Base-by-base conservation (phyloP, 208 protist species). In the Leishmania arabica region DNA sequence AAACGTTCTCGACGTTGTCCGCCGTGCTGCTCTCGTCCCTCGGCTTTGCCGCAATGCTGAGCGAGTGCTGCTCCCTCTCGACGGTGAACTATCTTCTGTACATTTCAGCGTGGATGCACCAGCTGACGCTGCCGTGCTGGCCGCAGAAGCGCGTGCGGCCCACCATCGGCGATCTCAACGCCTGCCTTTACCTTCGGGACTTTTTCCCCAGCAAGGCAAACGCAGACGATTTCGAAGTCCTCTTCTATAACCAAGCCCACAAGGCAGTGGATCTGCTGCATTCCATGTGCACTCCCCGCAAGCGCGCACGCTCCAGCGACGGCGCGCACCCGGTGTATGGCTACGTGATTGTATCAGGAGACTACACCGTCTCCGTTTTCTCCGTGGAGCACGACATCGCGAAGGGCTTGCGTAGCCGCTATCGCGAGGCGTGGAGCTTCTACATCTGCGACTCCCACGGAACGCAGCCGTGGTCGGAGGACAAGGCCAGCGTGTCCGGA, bases 381-480 rank as follows among this genome's bases (percentile, higher is more conserved):
- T 85, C 91, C 15, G 86, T 96, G 1, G 74, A 83, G 24, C 94
- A 95, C 85, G 90, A 92, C 80, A 87, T 88, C 31, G 58, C 24
- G 3, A 76, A 76, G 37, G 54, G 69, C 21, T 24, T 47, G n/a
- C 65, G 62, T 11, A 77, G 80, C 13, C 88, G 86, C 45, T 94
- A 93, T 76, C 58, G 60, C 21, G 82, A 94, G 72, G 88, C 88
- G 65, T 96, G 92, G 94, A 94, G 80, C 58, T 93, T 96, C 51
- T 96, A 92, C 80, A 91, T 97, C 27, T 94, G 91, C 62, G 95
- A 97, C 79, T 97, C 95, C 1, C 95, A 97, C 78, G 95, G 92
- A 3, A 96, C 93, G 40, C 93, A 95, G 82, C 95, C 95, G 19
- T 96, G 93, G 93, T 95, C 95, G n/a, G 81, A 82, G 17, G 86